These are phyloP conservation scores for Suillus hirtellus DNA, from an alignment of 768 basidiomycete species.

Conservation along the genomic window DNA sequence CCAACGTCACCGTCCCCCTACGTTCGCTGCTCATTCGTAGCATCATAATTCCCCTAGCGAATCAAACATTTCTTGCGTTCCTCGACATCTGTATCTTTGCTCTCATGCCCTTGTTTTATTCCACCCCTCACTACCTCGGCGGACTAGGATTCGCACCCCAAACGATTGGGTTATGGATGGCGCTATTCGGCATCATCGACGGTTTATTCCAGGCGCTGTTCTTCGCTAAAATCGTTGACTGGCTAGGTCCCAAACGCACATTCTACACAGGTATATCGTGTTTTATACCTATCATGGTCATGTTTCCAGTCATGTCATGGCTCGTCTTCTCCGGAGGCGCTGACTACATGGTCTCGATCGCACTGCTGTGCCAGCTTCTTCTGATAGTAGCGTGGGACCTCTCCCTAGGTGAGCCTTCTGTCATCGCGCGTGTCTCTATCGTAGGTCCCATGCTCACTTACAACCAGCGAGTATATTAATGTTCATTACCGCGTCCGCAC, in stretches of 20 bases:
- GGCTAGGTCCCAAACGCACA: slow-evolving; percentile 25
- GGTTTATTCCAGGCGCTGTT: slow-evolving; percentile 27
- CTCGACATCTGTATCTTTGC: slow-evolving; percentile 28
- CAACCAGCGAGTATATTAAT: slow-evolving; percentile 31
- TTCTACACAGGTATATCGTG: slow-evolving; percentile 20
- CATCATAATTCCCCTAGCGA: slow-evolving; percentile 28
- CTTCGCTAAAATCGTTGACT: slow-evolving; percentile 25
- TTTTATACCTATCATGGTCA: slow-evolving; percentile 23
- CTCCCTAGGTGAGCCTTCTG: slow-evolving; percentile 51
- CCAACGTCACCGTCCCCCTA: slow-evolving; percentile 11
- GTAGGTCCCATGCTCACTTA: background rate
- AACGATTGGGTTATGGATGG: slow-evolving; percentile 28
- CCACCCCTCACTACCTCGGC: slow-evolving; percentile 26
- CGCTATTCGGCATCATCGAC: slow-evolving; percentile 23
- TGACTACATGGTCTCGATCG: slow-evolving; percentile 43
- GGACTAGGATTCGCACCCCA: slow-evolving; percentile 29
- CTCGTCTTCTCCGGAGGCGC: slow-evolving; percentile 22
- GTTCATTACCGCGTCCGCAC: slow-evolving; percentile 32
- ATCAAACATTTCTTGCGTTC: slow-evolving; percentile 30
- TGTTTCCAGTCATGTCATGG: slow-evolving; percentile 25
- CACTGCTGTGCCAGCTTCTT: slow-evolving; percentile 47
- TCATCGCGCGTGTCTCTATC: background rate
- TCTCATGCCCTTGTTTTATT: slow-evolving; percentile 31
- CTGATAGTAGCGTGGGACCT: slow-evolving; percentile 50
- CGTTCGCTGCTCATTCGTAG: slow-evolving; percentile 20